phyloP scores from a whole-genome alignment of 2,329 filamentous ascomycete genomes.

The Pyrenochaeta sp. region DNA sequence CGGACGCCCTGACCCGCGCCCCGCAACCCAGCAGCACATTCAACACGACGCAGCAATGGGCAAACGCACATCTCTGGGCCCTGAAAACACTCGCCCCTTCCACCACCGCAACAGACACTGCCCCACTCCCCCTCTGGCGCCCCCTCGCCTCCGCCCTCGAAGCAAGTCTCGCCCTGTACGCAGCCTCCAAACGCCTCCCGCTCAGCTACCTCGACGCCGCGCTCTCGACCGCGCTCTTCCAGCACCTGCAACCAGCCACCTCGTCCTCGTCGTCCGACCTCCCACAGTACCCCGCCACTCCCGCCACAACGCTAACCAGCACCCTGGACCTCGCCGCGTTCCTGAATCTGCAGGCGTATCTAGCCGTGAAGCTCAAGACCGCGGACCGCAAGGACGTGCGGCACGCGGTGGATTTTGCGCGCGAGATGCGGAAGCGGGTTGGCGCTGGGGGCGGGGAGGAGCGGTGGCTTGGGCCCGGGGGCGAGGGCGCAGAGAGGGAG shows the following conservation, averaged over 20 bases:
- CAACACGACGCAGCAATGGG: conserved; percentile 29
- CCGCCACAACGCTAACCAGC: neutral
- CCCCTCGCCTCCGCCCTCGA: conserved; percentile 26
- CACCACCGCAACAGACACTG: neutral
- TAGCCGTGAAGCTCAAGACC: conserved; percentile 25
- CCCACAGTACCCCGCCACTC: conserved; percentile 9
- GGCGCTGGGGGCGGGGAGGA: conserved; percentile 24
- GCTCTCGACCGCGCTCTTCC: conserved; percentile 19
- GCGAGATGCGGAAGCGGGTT: conserved; percentile 26
- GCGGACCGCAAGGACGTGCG: conserved; percentile 27
- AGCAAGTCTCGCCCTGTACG: conserved; percentile 23
- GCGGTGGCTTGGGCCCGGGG: conserved; percentile 17
- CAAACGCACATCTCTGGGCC: conserved; percentile 28
- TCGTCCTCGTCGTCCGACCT: conserved; percentile 11
- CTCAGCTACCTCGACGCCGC: conserved; percentile 31
- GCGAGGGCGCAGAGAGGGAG: conserved; percentile 9
- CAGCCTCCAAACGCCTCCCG: conserved; percentile 22
- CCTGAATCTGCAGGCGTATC: conserved; percentile 30
- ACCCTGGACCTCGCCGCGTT: conserved; percentile 34
- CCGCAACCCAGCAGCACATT: conserved; percentile 15
- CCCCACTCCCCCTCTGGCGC: conserved; percentile 24
- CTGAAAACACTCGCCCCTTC: conserved; percentile 29
- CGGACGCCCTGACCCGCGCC: conserved; percentile 11
- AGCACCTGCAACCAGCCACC: conserved; percentile 12
- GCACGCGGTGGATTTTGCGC: conserved; percentile 33